Evolutionary conservation across 257 asterid species (phyloP).

Genomic region (Nicotiana tomentosiformis): DNA sequence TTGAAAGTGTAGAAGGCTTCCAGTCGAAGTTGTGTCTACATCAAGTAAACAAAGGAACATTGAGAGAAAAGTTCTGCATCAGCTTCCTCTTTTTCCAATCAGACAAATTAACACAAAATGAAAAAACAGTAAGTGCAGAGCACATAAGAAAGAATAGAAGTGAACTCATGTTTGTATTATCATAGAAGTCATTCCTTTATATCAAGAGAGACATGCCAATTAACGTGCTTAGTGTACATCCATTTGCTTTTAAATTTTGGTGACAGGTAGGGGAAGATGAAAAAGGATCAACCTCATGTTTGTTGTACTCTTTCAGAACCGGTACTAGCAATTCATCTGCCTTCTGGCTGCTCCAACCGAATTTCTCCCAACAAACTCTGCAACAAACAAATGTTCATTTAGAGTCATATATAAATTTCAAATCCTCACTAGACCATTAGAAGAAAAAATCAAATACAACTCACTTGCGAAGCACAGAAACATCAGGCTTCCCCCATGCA

Average conservation of each 20-base stretch:
- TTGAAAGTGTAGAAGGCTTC: slow-evolving; percentile 96
- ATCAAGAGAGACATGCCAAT: background rate
- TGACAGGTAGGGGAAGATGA: background rate
- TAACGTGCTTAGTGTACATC: background rate
- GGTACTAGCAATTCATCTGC: slow-evolving; percentile 84
- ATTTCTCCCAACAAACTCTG: slow-evolving; percentile 94
- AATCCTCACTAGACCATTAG: background rate
- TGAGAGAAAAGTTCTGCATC: slow-evolving; percentile 12
- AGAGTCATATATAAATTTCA: background rate
- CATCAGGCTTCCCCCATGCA: slow-evolving; percentile 94
- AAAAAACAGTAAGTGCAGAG: background rate
- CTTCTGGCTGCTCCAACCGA: slow-evolving; percentile 74
- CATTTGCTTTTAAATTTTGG: background rate
- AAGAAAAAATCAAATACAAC: slow-evolving; percentile 16
- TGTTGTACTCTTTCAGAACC: slow-evolving; percentile 78
- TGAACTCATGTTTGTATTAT: background rate
- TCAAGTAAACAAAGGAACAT: slow-evolving; percentile 10
- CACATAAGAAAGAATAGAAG: background rate
- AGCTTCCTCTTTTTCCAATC: slow-evolving; percentile 8
- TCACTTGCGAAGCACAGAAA: slow-evolving; percentile 85
- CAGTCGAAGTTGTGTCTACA: slow-evolving; percentile 87
- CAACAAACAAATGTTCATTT: background rate
- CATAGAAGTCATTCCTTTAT: background rate
- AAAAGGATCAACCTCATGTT: slow-evolving; percentile 65
- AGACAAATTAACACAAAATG: background rate